Conservation (phyloP, 2,329 filamentous ascomycete genomes). For the Pyrenophora tritici-repentis region DNA sequence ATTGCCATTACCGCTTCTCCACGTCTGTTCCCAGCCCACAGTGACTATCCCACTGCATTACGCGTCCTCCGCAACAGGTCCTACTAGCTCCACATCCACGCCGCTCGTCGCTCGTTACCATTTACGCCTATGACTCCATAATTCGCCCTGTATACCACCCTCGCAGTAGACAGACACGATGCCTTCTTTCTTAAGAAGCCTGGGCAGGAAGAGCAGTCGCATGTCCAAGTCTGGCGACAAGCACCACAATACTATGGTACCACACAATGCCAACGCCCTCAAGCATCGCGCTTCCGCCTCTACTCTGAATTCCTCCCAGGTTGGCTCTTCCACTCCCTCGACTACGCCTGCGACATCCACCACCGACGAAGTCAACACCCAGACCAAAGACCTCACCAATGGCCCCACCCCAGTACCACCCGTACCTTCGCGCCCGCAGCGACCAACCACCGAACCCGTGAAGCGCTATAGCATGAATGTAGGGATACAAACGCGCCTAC, state of each 20-base stretch:
- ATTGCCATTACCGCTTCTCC: slow-evolving; percentile 27
- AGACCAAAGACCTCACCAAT: slow-evolving; percentile 59
- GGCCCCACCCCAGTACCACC: slow-evolving; percentile 47
- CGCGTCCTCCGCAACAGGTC: slow-evolving; percentile 27
- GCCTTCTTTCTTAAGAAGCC: slow-evolving; percentile 72
- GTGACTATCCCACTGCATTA: slow-evolving; percentile 28
- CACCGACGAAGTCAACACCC: slow-evolving; percentile 69
- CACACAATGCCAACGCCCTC: slow-evolving; percentile 45
- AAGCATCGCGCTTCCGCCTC: slow-evolving; percentile 63
- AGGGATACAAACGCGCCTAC: slow-evolving; percentile 8
- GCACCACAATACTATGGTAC: slow-evolving; percentile 21
- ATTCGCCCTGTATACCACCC: slow-evolving; percentile 8
- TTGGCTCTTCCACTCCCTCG: slow-evolving; percentile 74
- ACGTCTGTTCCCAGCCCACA: slow-evolving; percentile 19
- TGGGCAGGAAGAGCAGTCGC: slow-evolving; percentile 73
- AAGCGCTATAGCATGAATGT: slow-evolving; percentile 63
- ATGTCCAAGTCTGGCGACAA: slow-evolving; percentile 59
- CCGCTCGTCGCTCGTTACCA: slow-evolving; percentile 20
- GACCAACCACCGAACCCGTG: slow-evolving; percentile 39
- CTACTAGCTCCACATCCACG: slow-evolving; percentile 15
- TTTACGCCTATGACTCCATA: slow-evolving; percentile 22
- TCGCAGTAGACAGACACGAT: slow-evolving; percentile 33
- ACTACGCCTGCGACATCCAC: slow-evolving; percentile 68
- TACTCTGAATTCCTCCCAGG: slow-evolving; percentile 61
- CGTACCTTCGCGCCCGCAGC: slow-evolving; percentile 50